Conservation (phyloP, 2,329 filamentous ascomycete species). For the Ophiocordyceps camponoti-rufipedis region DNA sequence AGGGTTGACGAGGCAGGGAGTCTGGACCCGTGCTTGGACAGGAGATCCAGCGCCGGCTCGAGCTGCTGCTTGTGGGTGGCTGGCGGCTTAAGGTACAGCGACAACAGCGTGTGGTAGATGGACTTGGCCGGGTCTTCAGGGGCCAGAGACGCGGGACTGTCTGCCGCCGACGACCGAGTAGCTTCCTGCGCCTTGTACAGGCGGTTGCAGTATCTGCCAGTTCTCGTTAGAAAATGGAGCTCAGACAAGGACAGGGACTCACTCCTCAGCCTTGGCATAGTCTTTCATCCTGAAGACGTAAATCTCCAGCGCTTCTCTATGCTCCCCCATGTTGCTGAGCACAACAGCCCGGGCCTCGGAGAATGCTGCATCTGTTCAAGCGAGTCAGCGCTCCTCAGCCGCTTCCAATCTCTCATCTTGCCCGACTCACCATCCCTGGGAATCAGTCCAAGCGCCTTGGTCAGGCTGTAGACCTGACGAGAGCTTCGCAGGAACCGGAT, state of each 20-base stretch:
- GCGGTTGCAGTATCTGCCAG: slow-evolving; percentile 68
- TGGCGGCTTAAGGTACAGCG: slow-evolving; percentile 72
- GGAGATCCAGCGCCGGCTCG: slow-evolving; percentile 62
- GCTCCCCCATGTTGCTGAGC: slow-evolving; percentile 84
- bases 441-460: slow-evolving; percentile 58
- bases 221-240: not conserved
- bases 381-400: not conserved
- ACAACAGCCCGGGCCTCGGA: slow-evolving; percentile 83
- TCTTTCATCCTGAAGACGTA: slow-evolving; percentile 91
- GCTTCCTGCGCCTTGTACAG: slow-evolving; percentile 47
- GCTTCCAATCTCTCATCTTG: too few species aligned
- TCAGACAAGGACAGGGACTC: too few species aligned
- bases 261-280: slow-evolving; percentile 86
- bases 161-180: slow-evolving; percentile 14
- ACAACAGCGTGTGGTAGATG: slow-evolving; percentile 82
- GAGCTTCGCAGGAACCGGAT: slow-evolving; percentile 60
- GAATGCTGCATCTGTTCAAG: slow-evolving; percentile 51
- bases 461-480: slow-evolving; percentile 56
- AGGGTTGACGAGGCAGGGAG: slow-evolving; percentile 77
- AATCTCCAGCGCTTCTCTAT: slow-evolving; percentile 90
- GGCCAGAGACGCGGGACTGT: slow-evolving; percentile 13
- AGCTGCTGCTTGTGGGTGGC: slow-evolving; percentile 54
- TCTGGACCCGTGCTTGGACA: slow-evolving; percentile 84
- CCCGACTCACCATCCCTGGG: slow-evolving; percentile 51
- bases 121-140: slow-evolving; percentile 43